Evolutionary conservation across 352 stramenopile species (phyloP), one percentile per base, ranked within the genome.

Genomic region (Globisporangium uncinulatum): DNA sequence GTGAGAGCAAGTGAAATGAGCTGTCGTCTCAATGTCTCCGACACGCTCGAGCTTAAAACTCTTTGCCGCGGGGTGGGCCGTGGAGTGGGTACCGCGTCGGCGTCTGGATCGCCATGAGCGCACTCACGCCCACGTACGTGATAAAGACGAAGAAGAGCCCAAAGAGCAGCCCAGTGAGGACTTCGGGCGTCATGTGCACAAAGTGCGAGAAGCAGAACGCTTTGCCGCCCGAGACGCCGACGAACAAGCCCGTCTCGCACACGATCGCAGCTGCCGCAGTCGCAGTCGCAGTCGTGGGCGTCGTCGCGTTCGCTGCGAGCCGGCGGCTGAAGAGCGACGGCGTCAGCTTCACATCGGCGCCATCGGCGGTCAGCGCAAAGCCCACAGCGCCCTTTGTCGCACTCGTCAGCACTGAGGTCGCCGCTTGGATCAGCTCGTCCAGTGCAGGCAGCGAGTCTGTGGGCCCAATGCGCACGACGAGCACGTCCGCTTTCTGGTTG

Each of bases 141-240:
- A 91, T 57, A 64, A 89, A 88, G 51, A 94, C 42, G 63, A 94
- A 92, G 58, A 94, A 83, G 47, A 92, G 68, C 14, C 79, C 79
- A 39, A 94, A 83, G 49, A 94, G 56, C 46, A 94, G 61, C n/a
- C 67, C 81, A 21, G 81, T 74, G 32, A 94, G 66, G 34, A 94
- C 72, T 56, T 89, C 69, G 10, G 83, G 83, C 34, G 83, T 94
- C 74, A 90, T 89, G 71, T 73, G 74, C 59, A 94, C 83, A 55
- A 78, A 92, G 65, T 92, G 83, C 56, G 83, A 89, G 55, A 92
- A 94, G 76, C 83, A 94, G 69, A 89, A 94, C 37, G 79, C 74
- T 52, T 77, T 88, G 63, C 74, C 75, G 2, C 56, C 66, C 47
- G 74, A 76, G 46, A 72, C 71, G 34, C 81, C 82, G 10, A 94